phyloP scores from a whole-genome alignment of 768 basidiomycete genomes.

The Candolleomyces aberdarensis region DNA sequence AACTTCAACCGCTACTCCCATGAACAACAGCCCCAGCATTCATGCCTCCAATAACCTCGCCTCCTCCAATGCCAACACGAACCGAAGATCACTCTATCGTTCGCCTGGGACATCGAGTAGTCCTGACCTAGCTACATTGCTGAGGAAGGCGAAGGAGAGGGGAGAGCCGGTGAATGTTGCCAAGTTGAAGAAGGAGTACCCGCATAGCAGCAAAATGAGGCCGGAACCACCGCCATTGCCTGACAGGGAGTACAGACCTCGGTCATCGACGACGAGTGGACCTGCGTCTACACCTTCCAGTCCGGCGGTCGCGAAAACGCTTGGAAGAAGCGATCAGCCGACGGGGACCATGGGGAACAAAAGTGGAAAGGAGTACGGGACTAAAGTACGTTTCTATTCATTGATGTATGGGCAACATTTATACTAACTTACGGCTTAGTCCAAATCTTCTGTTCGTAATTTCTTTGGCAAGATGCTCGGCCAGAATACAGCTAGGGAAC shows the following conservation, averaged over 20 bases:
- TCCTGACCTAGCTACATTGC: conserved; percentile 85
- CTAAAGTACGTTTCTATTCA: conserved; percentile 43
- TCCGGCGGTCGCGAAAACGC: conserved; percentile 1
- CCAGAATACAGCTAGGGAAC: conserved; percentile 59
- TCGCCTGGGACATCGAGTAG: conserved; percentile 87
- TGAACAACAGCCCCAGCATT: neutral
- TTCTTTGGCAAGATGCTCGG: conserved; percentile 80
- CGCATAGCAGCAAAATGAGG: conserved; percentile 19
- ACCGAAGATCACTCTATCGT: conserved; percentile 83
- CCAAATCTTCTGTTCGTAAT: conserved; percentile 67
- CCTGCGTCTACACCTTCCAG: conserved; percentile 7
- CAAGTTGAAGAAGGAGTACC: conserved; percentile 27
- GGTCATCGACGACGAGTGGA: conserved; percentile 6
- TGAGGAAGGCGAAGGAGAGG: conserved; percentile 78
- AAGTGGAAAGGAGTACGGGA: conserved; percentile 15
- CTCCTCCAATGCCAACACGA: conserved; percentile 40
- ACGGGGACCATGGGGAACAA: conserved; percentile 12
- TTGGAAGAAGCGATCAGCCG: conserved; percentile 2
- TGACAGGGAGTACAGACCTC: conserved; percentile 7
- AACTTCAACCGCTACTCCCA: conserved; percentile 1
- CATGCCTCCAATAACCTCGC: neutral
- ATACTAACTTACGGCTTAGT: conserved; percentile 25
- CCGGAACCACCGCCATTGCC: conserved; percentile 48
- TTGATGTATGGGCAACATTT: conserved; percentile 8
- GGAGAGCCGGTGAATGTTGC: conserved; percentile 39